These are phyloP conservation scores for Debaryomyces sp. DNA, from an alignment of 1,139 yeast genomes.

Conservation along the genomic window DNA sequence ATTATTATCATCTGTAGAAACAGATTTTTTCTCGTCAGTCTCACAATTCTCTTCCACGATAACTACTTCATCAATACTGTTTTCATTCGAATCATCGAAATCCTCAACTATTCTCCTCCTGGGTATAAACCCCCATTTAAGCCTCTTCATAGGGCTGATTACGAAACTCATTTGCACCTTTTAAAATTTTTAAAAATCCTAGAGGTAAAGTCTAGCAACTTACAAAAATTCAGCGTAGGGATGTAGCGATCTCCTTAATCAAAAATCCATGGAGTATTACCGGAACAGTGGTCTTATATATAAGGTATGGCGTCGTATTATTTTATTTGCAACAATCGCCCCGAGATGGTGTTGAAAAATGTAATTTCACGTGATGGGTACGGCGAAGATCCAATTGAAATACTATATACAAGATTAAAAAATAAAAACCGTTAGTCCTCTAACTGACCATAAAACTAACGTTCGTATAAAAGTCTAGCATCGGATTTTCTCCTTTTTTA, in stretches of 20 bases:
- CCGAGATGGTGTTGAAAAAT: not conserved
- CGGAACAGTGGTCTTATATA: not conserved
- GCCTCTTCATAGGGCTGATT: not conserved
- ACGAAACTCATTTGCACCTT: not conserved
- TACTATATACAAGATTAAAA: not conserved
- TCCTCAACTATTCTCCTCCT: conserved; percentile 49
- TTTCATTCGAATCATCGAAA: conserved; percentile 18
- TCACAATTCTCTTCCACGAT: conserved; percentile 12
- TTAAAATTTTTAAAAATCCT: not conserved
- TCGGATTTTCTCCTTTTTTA: conserved; percentile 82
- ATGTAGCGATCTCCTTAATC: too few relatives aligned
- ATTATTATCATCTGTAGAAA: conserved; percentile 7
- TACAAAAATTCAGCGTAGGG: too few relatives aligned
- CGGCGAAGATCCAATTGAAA: not conserved
- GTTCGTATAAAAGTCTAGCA: conserved; percentile 76
- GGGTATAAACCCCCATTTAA: conserved; percentile 54
- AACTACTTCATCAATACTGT: not conserved
- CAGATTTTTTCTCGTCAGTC: conserved; percentile 6
- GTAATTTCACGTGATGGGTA: conserved; percentile 2
- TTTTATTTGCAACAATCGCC: not conserved
- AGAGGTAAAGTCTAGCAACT: too few relatives aligned
- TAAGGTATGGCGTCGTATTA: not conserved
- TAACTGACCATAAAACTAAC: conserved; percentile 69
- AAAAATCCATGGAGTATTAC: not conserved
- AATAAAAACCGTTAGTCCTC: not conserved